These are phyloP conservation scores for Vachellia collinsii DNA, from an alignment of 306 rosid species.

Conservation along the genomic window DNA sequence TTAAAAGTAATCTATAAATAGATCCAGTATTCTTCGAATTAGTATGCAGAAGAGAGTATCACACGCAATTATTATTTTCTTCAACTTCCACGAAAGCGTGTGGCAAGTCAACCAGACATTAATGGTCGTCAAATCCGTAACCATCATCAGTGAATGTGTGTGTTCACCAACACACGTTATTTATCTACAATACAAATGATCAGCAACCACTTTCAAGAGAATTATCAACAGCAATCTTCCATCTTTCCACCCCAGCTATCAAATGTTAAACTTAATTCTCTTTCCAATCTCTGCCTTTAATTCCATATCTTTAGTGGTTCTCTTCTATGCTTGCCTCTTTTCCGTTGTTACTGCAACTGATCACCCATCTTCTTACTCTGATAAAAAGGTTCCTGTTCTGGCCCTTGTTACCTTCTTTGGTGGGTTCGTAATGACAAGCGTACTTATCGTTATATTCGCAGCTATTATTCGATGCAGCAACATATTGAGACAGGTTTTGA, in stretches of 20 bases:
- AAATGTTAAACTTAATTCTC: neutral
- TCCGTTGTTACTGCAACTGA: neutral
- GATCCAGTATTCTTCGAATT: no score
- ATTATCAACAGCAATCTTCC: neutral
- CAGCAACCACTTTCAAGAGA: neutral
- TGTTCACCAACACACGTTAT: neutral
- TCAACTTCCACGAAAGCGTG: neutral
- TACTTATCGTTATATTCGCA: neutral
- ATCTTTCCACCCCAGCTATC: neutral
- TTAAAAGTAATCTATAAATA: no score
- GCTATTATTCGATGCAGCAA: neutral
- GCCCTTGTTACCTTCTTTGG: neutral
- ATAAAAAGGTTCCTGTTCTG: neutral
- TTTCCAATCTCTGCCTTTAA: neutral
- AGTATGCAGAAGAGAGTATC: neutral
- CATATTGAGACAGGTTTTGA: neutral
- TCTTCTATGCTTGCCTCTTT: neutral
- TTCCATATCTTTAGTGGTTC: neutral
- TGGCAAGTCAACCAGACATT: neutral
- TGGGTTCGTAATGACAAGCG: neutral
- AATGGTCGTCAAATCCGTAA: neutral
- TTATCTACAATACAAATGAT: neutral
- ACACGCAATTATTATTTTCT: neutral
- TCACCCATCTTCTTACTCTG: neutral
- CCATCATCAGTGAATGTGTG: neutral